Evolutionary conservation across 2,329 filamentous ascomycete species (phyloP).

Genomic region (Paraconiothyrium brasiliense): DNA sequence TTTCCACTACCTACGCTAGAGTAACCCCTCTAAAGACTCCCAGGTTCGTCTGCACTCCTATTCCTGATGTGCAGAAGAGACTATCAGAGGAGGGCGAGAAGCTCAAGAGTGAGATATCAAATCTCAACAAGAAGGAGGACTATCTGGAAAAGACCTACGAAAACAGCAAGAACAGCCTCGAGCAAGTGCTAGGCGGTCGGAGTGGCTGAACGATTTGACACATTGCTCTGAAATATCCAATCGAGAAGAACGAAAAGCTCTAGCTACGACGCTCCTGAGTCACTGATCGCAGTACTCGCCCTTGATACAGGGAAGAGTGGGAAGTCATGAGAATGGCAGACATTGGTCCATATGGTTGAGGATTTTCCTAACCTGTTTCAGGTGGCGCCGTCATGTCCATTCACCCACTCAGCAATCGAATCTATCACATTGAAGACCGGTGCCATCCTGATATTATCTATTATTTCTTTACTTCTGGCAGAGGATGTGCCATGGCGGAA

Average conservation of each 20-base stretch:
- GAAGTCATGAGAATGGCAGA: not conserved
- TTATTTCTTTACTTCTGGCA: not conserved
- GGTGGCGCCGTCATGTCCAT: not conserved
- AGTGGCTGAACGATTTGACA: constrained; percentile 22
- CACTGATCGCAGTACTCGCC: not conserved
- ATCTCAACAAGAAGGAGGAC: constrained; percentile 85
- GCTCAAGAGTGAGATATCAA: constrained; percentile 79
- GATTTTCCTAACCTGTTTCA: not conserved
- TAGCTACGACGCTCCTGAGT: not conserved
- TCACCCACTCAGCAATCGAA: not conserved
- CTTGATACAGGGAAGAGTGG: not conserved
- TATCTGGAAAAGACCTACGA: constrained; percentile 95
- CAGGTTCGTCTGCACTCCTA: constrained; percentile 88
- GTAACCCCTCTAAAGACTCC: not conserved
- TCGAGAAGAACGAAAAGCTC: not conserved
- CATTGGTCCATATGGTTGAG: not conserved
- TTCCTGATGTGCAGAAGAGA: constrained; percentile 76
- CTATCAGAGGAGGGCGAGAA: constrained; percentile 78
- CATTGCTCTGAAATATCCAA: not conserved
- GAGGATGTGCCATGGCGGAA: not conserved
- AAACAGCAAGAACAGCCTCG: constrained; percentile 90
- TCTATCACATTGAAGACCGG: not conserved
- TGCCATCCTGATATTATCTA: not conserved
- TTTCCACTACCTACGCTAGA: constrained; percentile 11
- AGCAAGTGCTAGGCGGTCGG: constrained; percentile 77